phyloP scores from a whole-genome alignment of 768 basidiomycete genomes.

The Lactifluus pinguis region DNA sequence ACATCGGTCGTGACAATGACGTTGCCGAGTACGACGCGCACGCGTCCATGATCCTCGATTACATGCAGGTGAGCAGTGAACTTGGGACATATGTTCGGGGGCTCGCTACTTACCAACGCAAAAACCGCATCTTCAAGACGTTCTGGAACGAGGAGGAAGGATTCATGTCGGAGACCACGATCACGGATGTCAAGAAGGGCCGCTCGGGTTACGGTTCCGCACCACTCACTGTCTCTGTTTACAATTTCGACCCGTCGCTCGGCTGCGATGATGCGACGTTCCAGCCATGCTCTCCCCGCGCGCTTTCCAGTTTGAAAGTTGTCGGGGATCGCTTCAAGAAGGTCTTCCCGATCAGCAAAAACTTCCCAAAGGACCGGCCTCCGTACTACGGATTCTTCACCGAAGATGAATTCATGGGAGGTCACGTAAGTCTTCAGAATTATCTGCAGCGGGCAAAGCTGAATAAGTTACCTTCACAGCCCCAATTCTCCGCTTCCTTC shows the following conservation, averaged over 20 bases:
- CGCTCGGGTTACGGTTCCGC: conserved; percentile 15
- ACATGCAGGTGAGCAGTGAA: conserved; percentile 5
- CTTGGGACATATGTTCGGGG: neutral
- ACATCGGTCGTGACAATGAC: neutral
- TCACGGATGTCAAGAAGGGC: conserved; percentile 2
- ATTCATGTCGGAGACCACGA: conserved; percentile 13
- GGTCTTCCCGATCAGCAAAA: conserved; percentile 4
- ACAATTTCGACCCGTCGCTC: conserved; percentile 11
- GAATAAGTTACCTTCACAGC: conserved; percentile 8
- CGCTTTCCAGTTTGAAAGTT: conserved; percentile 11
- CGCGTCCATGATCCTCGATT: conserved; percentile 13
- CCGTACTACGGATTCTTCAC: conserved; percentile 14
- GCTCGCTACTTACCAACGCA: neutral
- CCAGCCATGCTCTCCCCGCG: conserved; percentile 14
- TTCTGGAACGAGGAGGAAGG: conserved; percentile 13
- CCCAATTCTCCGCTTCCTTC: conserved; percentile 25
- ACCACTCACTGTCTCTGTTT: conserved; percentile 7
- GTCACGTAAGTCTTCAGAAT: conserved; percentile 3
- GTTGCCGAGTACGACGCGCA: conserved; percentile 1
- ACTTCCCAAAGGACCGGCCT: conserved; percentile 1
- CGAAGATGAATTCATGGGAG: conserved; percentile 2
- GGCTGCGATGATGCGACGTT: conserved; percentile 13
- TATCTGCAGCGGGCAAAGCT: neutral
- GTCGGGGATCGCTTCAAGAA: conserved; percentile 8
- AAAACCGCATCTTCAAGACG: neutral